Evolutionary conservation across 1,139 yeast genomes (phyloP), one percentile per base, ranked within the genome.

Genomic region (Blastobotrys apis): DNA sequence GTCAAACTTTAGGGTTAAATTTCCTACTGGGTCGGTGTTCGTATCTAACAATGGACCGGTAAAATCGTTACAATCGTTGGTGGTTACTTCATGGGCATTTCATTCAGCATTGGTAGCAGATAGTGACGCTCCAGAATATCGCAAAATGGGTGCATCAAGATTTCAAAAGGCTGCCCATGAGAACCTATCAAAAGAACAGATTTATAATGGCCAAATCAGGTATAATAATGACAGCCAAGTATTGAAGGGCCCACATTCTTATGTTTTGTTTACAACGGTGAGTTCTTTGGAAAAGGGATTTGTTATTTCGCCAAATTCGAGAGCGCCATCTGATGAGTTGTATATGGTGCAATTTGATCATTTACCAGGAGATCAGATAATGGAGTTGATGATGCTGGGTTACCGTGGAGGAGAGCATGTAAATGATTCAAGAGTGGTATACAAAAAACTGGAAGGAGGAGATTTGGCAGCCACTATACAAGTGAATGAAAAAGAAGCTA

Each of bases 71-170:
- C 60, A 74, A 32, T 82, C 85, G 50, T 56, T 81, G 25, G 86
- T 84, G 2, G 94, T 87, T 2, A 69, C 80, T 0, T 84, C 95
- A 0, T 81, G 95, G 87, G 94, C 81, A 1, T 77, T 86, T 52
- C 97, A 88, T 63, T 90, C 96, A 1, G 75, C 90, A 3, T 64
- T 88, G 44, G 92, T 88, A 1, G 92, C 92, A 20, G 86, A 77
- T 58, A 80, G 84, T 46, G 94, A 86, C 53, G 72, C 81, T 1
- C 80, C 82, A 0, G 84, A 81, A 54, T 65, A 82, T 58, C 69
- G 88, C 32, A 69, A 72, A 43, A 69, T 73, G 50, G 96, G 95
- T 0, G 56, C 72, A 5, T 78, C 77, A 34, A 67, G 95, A 47
- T 88, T 88, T 62, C 69, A 73, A 49, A 65, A 77, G 43, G 95